Base-by-base conservation (phyloP, 148 eudicot genomes). In the Polygonum maritimum region DNA sequence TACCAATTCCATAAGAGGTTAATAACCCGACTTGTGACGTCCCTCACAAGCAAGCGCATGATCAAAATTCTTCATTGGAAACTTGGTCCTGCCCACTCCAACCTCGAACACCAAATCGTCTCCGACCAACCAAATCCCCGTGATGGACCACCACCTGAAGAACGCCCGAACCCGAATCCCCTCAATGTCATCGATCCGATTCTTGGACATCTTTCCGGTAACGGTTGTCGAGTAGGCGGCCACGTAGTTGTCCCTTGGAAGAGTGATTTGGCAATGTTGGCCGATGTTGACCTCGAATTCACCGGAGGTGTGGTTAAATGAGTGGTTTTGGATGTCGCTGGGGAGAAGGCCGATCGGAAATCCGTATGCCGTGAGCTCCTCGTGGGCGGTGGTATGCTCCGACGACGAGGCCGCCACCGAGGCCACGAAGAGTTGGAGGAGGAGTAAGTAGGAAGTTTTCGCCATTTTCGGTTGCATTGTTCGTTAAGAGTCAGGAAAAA, bases 161-260 rank as follows among this genome's bases (percentile, higher is more conserved):
- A 91, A 84, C 48, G 94, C 98, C 92, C 89, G 78, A 70, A 93
- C 97, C 76, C 86, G 84, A 86, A 93, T 93, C 73, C 98, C 98
- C 39, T 84, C 75, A 26, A 93, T 81, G 16, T 88, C 89, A 0
- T 80, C 87, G 2, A 93, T 91, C 52, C 84, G 86, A 45, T 86
- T 86, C 58, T 79, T 76, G 35, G 81, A 86, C 36, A 93, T 89
- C 83, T 87, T 93, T 3, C 98, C 98, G 21, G 80, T 93, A 7
- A 93, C 77, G 0, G 58, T 81, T 55, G 78, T 83, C 15, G 94
- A 88, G 77, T 88, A 89, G 11, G 86, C 77, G 16, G 97, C 98
- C 31, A 89, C 78, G 82, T 93, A 90, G 75, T 93, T 93, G 69
- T 90, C 98, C 18, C 97, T 94, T 2, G 98, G 97, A 5, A 91